Evolutionary conservation across 179 eudicot genomes (phyloP), one percentile per base, ranked within the genome.

Genomic region (Beta lomatogona): DNA sequence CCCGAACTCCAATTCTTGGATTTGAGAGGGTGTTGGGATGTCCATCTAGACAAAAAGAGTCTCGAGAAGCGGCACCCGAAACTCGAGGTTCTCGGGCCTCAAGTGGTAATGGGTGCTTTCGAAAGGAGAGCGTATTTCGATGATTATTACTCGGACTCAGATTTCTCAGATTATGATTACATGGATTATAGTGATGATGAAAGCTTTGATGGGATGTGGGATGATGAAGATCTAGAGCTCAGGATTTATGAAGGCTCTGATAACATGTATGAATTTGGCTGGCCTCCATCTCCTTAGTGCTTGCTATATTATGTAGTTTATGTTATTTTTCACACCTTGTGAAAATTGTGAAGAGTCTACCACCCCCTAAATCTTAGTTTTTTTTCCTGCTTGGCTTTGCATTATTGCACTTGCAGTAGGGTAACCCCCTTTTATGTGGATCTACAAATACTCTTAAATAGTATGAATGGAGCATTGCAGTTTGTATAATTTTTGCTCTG

Each of bases 1-100:
- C 83, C 77, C 0, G 77, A 90, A 52, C 97, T 93, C 7, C 97
- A 89, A 78, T 82, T 82, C 11, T 81, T 93, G 84, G 97, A 93
- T 80, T 45, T 93, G 77, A 88, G 97, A 84, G 97, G 97, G 31
- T 93, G 97, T 74, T 93, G 97, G 94, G 84, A 83, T 36, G 97
- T 92, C 74, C 86, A 84, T 54, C 87, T 92, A 0, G 97, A 91
- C 57, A 88, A 89, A 73, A 89, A 88, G 78, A 70, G 55, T 41
- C 67, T 93, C 5, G 81, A 84, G 54, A 90, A 89, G 54, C 86
- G 84, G 73, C 84, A 88, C 85, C 92, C 94, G 0, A 85, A 84
- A 36, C 46, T 92, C 69, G 88, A 60, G 82, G 83, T 92, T 15
- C 82, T 91, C 63, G 97, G 97, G 11, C 96, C 97, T 45, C 82